Evolutionary conservation across 306 rosid species (phyloP), one percentile per base, ranked within the genome.

Genomic region (Acacia crassicarpa): DNA sequence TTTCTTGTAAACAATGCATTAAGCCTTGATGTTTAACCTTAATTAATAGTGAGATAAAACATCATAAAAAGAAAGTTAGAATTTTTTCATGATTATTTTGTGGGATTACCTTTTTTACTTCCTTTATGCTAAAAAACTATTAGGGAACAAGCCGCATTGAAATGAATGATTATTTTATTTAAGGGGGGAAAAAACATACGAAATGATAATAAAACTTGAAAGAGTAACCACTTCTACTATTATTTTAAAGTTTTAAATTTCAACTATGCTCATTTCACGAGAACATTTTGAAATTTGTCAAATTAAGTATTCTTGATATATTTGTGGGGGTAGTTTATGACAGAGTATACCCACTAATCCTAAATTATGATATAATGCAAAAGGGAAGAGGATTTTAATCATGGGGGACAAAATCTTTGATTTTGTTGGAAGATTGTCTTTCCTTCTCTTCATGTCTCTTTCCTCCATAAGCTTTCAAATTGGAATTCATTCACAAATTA

Each of bases 331-430:
- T 69, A n/a, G 54, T 12, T 69, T 69, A 43, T 5, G 74, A 69
- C 62, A 71, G 75, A 77, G 71, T 85, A 38, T 38, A 78, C 84
- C 78, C 78, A 78, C 87, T 78, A 74, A 74, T 40, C 14, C 23
- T 40, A 58, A 56, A 58, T 74, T 51, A 51, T 51, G 82, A 81
- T 79, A 58, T 48, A 77, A 69, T 84, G 83, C 81, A 83, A 72
- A 84, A 91, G 85, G 89, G 89, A 45, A 41, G 74, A 51, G 68
- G 88, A 85, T 92, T 92, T 88, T 91, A 81, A 91, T 89, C 76
- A 87, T 84, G 89, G 91, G 92, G 80, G 92, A 91, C 91, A 93
- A 67, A 86, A 89, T 93, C 95, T 77, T 73, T 86, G 95, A 91
- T 83, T 83, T 91, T 86, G 91, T 85, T 75, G 89, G 88, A 83